Evolutionary conservation across 2,329 filamentous ascomycete species (phyloP), one percentile per base, ranked within the genome.

Genomic region (Venturia aucupariae): DNA sequence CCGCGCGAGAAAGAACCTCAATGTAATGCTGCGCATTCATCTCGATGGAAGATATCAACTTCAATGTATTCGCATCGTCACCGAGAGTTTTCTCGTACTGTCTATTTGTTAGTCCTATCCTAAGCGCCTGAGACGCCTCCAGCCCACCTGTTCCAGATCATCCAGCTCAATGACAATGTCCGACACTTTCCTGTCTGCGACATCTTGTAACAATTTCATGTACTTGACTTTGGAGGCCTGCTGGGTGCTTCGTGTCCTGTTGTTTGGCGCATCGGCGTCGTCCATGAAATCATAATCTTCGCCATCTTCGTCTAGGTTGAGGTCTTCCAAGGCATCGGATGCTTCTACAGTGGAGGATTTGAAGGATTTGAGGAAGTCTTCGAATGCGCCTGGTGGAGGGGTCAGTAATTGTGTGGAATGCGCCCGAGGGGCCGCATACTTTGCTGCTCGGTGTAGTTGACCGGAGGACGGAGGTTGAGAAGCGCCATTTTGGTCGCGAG

Each of bases 221-320:
- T 99, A 99, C 78, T 97, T 97, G 75, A 88, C 80, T 73, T 88
- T 90, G 46, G 86, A 87, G 70, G 81, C 71, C 75, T 70, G 76
- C 78, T 70, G 73, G 78, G 69, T 79, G 79, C 73, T 77, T 81
- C 60, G 82, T 77, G 68, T 79, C 65, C 71, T 71, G 62, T 77
- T 80, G 46, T 80, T 79, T 22, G 80, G 80, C 63, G 85, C 84
- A 67, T 90, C 87, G 67, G 86, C 84, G 70, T 92, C 89, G 73
- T 96, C 90, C 86, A 96, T 91, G 73, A 95, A 90, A 72, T 97
- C 92, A 75, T 96, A 90, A 71, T 96, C 91, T 72, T 96, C 92
- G 76, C 89, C 89, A 77, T 95, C 89, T 72, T 91, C 92, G 74
- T 92, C 89, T 68, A 99, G 89, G 72, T 89, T 89, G 71, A 99